Percentiles rank a stretch among this genome's conserved stretches.
Conservation (phyloP, 2,329 filamentous ascomycete genomes). For the Microsporum ferrugineum region DNA sequence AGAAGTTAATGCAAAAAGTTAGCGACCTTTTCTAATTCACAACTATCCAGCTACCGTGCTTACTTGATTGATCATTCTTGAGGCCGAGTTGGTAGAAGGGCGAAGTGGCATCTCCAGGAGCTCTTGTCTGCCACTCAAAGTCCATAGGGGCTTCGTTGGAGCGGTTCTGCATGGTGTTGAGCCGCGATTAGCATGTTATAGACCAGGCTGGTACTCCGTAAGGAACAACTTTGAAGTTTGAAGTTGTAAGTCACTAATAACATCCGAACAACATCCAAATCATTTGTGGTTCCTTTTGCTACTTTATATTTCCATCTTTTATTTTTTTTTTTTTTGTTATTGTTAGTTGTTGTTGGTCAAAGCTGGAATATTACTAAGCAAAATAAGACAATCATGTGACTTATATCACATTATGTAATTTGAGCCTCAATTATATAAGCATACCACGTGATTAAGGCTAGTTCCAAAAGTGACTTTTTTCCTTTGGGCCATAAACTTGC, state of each 20-base stretch:
- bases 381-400: too few relatives aligned
- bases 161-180: conserved; percentile 25
- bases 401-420: too few relatives aligned
- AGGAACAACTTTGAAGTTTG: background rate
- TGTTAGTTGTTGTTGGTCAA: background rate
- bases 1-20: conserved; percentile 2
- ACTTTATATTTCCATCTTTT: too few relatives aligned
- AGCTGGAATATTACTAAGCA: too few relatives aligned
- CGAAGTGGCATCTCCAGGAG: conserved; percentile 36
- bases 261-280: background rate
- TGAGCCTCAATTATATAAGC: too few relatives aligned
- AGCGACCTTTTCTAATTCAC: background rate
- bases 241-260: background rate
- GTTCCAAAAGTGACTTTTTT: too few relatives aligned
- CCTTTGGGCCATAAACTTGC: too few relatives aligned
- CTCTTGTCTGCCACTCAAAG: conserved; percentile 38
- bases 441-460: too few relatives aligned
- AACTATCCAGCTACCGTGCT: background rate
- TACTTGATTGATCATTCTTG: conserved; percentile 27
- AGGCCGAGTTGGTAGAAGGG: conserved; percentile 39
- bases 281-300: too few relatives aligned
- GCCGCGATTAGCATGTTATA: background rate
- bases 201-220: background rate
- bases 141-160: conserved; percentile 40
- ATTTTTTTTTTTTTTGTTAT: background rate